A percentile compares a stretch with the other conserved stretches of the same genome.
Evolutionary conservation across 2,329 filamentous ascomycete genomes (phyloP).

Genomic region (Xylaria sp.): DNA sequence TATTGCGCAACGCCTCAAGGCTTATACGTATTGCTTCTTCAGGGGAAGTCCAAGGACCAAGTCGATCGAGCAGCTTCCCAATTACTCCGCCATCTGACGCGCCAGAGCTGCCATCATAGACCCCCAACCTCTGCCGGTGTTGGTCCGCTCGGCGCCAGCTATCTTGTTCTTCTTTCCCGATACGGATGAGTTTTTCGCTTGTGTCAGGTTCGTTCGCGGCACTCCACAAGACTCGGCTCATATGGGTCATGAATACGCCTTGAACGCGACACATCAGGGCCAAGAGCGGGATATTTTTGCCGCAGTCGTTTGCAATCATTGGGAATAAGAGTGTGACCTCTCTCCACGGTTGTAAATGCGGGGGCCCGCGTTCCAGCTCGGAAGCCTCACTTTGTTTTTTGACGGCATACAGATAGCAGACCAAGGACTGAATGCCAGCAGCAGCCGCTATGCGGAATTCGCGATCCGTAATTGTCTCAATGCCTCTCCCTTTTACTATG

Average conservation of each 20-base stretch:
- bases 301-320: conserved; percentile 44
- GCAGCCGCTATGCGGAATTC: conserved; percentile 47
- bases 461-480: conserved; percentile 38
- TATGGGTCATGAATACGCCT: conserved; percentile 45
- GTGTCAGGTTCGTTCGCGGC: conserved; percentile 41
- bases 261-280: conserved; percentile 49
- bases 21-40: conserved; percentile 47
- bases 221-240: conserved; percentile 44
- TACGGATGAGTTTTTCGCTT: conserved; percentile 40
- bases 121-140: conserved; percentile 43
- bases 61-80: conserved; percentile 49
- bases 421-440: conserved; percentile 47
- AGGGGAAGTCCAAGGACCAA: conserved; percentile 49
- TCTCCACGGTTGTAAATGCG: conserved; percentile 51
- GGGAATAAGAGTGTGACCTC: conserved; percentile 45
- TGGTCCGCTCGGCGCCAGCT: conserved; percentile 46
- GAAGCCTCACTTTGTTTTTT: conserved; percentile 60
- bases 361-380: conserved; percentile 56
- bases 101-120: conserved; percentile 41
- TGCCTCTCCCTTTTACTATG: conserved; percentile 46
- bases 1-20: conserved; percentile 46
- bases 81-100: conserved; percentile 46
- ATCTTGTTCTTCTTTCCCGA: conserved; percentile 46
- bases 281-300: conserved; percentile 37
- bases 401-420: conserved; percentile 64